Conservation (phyloP, 2,329 filamentous ascomycete species). For the Ustilaginoidea virens region DNA sequence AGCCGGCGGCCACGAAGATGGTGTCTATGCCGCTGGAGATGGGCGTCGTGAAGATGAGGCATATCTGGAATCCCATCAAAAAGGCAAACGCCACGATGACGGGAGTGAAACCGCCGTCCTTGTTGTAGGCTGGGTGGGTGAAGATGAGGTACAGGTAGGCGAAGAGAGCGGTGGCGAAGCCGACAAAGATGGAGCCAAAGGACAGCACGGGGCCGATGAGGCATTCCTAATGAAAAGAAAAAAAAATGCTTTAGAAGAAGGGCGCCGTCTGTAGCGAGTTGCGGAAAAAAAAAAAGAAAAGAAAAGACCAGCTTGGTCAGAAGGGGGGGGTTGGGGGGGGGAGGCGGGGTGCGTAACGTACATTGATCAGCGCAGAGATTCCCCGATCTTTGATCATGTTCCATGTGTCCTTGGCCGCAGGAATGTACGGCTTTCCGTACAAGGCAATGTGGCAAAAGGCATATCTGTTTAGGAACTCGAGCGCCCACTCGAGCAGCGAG, state of each 20-base stretch:
- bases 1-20: slow-evolving; percentile 67
- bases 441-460: slow-evolving; percentile 87
- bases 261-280: neutral
- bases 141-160: slow-evolving; percentile 78
- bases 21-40: slow-evolving; percentile 81
- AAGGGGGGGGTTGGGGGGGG: no score
- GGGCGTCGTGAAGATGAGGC: slow-evolving; percentile 78
- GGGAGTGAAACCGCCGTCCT: slow-evolving; percentile 49
- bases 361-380: slow-evolving; percentile 74
- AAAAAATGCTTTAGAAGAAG: neutral
- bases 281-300: no score
- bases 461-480: slow-evolving; percentile 81
- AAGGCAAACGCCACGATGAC: slow-evolving; percentile 77
- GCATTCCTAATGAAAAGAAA: slow-evolving; percentile 40
- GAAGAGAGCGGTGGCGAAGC: slow-evolving; percentile 64
- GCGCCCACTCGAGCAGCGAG: slow-evolving; percentile 56
- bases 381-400: slow-evolving; percentile 83
- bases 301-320: no score
- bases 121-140: slow-evolving; percentile 68
- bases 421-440: slow-evolving; percentile 78
- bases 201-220: slow-evolving; percentile 60
- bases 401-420: slow-evolving; percentile 82
- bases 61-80: slow-evolving; percentile 78
- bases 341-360: no score
- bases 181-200: slow-evolving; percentile 72